Evolutionary conservation across 768 basidiomycete genomes (phyloP), one percentile per base, ranked within the genome.

Genomic region (Tylopilus cervinicoccineus): DNA sequence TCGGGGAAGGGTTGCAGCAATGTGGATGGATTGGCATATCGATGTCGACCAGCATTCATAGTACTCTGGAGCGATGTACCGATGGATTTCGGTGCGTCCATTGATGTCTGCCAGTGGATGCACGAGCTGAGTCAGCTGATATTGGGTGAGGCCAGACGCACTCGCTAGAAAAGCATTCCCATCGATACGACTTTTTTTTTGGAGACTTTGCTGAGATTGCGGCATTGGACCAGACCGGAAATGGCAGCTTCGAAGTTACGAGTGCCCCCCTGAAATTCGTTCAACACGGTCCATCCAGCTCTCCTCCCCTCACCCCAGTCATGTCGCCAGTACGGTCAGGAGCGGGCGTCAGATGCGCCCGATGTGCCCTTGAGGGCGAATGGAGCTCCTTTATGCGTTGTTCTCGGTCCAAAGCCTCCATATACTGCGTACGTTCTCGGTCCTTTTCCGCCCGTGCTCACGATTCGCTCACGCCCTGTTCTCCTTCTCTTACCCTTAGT

Each of bases 371-470:
- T 6, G 45, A 52, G 31, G 57, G 53, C 41, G 54, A 57, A 0
- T 46, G 58, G 53, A 43, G 1, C 22, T 38, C 54, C 0, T 53
- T 52, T 36, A 58, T 64, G 63, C 58, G 63, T 3, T 65, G 60
- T 51, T 62, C 60, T 6, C 59, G 60, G 5, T 62, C 56, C 40
- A 65, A 65, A 26, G 14, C 13, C 16, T 23, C 50, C 37, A 40
- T 63, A 26, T 64, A 65, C 32, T 62, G 63, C 26, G 60, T 64
- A 33, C 32, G 63, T 48, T 5, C 7, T 43, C 32, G 3, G 7
- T 12, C 4, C 33, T 6, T 3, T 20, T 2, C n/a, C n/a, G 19
- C 19, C 34, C 34, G 14, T 11, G 12, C 19, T 34, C 34, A n/a
- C n/a, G 9, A 2, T 10, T 19, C n/a, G 19, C 28, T 44, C 10